These are phyloP conservation scores for Lunularia cruciata DNA, from an alignment of 225 moss, liverwort and hornwort genomes.

Conservation along the genomic window DNA sequence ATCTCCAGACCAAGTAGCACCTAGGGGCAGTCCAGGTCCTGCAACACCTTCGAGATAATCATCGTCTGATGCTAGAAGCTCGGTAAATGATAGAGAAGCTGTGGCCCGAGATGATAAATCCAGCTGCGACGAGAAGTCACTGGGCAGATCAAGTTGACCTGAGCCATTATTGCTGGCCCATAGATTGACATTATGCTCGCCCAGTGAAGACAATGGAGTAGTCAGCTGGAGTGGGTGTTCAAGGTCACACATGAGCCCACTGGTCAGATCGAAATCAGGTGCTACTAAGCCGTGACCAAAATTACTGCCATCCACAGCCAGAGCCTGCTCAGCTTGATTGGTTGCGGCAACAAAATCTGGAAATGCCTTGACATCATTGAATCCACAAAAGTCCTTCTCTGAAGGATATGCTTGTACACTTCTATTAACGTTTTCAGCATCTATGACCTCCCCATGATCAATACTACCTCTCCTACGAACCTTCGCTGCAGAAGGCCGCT, in stretches of 20 bases:
- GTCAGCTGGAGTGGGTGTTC: slow-evolving; percentile 31
- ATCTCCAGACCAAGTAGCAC: slow-evolving; percentile 34
- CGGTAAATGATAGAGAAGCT: slow-evolving; percentile 36
- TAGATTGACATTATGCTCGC: slow-evolving; percentile 26
- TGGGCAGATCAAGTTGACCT: slow-evolving; percentile 31
- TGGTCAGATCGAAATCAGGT: slow-evolving; percentile 25
- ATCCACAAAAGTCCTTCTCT: slow-evolving; percentile 39
- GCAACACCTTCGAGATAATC: slow-evolving; percentile 43
- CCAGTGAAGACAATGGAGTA: slow-evolving; percentile 27
- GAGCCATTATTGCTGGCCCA: slow-evolving; percentile 36
- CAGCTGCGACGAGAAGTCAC: slow-evolving; percentile 27
- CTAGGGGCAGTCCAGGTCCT: slow-evolving; percentile 19
- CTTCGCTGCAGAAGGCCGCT: slow-evolving; percentile 12
- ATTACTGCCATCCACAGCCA: slow-evolving; percentile 41
- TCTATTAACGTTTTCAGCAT: slow-evolving; percentile 41
- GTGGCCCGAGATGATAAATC: slow-evolving; percentile 31
- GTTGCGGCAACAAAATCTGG: slow-evolving; percentile 44
- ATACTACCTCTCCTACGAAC: slow-evolving; percentile 28
- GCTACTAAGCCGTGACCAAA: slow-evolving; percentile 34
- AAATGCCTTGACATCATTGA: slow-evolving; percentile 36
- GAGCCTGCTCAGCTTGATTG: slow-evolving; percentile 42
- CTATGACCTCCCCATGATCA: slow-evolving; percentile 49
- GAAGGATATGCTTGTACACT: slow-evolving; percentile 24
- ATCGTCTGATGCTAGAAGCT: slow-evolving; percentile 45
- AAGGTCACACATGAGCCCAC: slow-evolving; percentile 35